These are phyloP conservation scores for Amanita rimosa DNA, from an alignment of 768 basidiomycete genomes.

Conservation along the genomic window DNA sequence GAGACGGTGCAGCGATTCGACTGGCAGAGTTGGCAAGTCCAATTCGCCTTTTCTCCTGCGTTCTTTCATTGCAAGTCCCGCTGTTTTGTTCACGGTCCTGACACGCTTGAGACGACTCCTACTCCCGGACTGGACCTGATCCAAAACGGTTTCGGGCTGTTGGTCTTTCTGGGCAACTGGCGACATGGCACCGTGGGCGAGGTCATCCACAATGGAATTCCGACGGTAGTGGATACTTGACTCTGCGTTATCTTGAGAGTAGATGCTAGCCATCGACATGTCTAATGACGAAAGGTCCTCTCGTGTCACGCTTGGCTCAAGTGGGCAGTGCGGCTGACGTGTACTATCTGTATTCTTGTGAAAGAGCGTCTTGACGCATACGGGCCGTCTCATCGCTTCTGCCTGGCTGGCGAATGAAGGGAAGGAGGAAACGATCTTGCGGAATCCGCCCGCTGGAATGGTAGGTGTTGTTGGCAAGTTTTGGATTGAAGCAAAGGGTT, in stretches of 20 bases:
- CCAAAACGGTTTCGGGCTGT: neutral
- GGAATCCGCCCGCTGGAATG: neutral
- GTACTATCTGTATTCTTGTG: neutral
- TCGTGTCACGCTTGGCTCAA: neutral
- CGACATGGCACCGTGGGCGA: neutral
- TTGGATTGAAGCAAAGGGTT: neutral
- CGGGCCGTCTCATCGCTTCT: neutral
- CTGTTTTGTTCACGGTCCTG: neutral
- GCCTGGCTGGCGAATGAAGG: neutral
- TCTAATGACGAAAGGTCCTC: neutral
- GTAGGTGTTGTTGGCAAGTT: neutral
- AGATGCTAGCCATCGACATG: neutral
- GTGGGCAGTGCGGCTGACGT: neutral
- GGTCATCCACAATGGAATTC: neutral
- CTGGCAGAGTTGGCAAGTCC: neutral
- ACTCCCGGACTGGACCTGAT: no score
- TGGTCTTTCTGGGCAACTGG: neutral
- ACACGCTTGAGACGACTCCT: conserved; percentile 1
- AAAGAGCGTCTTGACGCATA: neutral
- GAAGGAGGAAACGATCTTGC: neutral
- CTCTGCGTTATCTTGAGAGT: neutral
- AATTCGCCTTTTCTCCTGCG: conserved; percentile 1
- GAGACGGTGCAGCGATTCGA: neutral
- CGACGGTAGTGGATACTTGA: no score
- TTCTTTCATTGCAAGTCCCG: conserved; percentile 1